A percentile compares a stretch with the other conserved stretches of the same genome.
Conservation (phyloP, 2,329 filamentous ascomycete genomes). For the Xylogone sp. region DNA sequence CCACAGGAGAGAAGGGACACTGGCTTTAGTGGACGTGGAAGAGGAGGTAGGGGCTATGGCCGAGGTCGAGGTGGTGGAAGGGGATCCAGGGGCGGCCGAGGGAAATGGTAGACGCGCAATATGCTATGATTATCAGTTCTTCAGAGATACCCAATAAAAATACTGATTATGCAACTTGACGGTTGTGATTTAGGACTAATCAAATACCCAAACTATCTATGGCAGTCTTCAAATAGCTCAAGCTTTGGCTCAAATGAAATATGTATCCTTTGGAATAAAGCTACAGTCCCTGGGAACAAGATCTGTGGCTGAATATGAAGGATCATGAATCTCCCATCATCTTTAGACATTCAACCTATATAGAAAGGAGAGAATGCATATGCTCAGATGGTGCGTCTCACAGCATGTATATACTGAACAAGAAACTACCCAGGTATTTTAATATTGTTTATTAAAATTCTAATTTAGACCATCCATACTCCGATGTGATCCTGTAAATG, state of each 20-base stretch:
- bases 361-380: conserved; percentile 29
- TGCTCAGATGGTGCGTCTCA: conserved; percentile 27
- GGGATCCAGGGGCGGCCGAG: conserved; percentile 24
- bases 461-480: neutral
- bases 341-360: conserved; percentile 30
- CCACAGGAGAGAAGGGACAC: conserved; percentile 29
- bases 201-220: too few relatives aligned
- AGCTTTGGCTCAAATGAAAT: neutral
- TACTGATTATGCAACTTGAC: too few relatives aligned
- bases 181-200: too few relatives aligned
- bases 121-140: conserved; percentile 7
- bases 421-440: neutral
- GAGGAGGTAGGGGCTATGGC: conserved; percentile 28
- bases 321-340: conserved; percentile 27
- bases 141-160: too few relatives aligned
- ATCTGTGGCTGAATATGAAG: conserved; percentile 20
- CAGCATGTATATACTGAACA: conserved; percentile 1
- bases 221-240: too few relatives aligned
- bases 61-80: conserved; percentile 33
- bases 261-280: conserved; percentile 24
- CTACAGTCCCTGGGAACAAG: conserved; percentile 14
- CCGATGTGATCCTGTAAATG: neutral
- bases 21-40: conserved; percentile 22
- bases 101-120: conserved; percentile 19
- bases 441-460: neutral